These are phyloP conservation scores for Candida glucosophila DNA, from an alignment of 1,139 yeast species.

Conservation along the genomic window DNA sequence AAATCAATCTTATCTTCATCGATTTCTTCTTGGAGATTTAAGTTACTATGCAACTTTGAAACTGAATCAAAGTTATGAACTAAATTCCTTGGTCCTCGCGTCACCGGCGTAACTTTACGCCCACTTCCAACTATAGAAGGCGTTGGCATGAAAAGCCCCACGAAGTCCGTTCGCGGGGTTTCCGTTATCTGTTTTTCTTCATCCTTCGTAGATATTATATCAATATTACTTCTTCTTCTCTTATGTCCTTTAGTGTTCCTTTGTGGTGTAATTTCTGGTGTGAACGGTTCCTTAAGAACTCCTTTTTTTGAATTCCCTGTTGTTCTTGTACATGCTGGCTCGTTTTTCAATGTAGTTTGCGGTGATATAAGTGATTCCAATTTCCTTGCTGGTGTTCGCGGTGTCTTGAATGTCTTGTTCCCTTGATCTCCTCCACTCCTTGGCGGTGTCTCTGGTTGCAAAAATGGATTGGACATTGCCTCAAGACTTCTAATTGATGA, in stretches of 20 bases:
- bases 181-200: slow-evolving; percentile 1
- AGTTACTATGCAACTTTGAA: too few relatives aligned
- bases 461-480: slow-evolving; percentile 4
- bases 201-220: neutral
- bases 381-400: slow-evolving; percentile 5
- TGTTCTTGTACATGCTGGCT: too few relatives aligned
- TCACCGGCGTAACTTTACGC: slow-evolving; percentile 12
- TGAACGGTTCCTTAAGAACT: slow-evolving; percentile 2
- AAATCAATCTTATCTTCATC: slow-evolving; percentile 3
- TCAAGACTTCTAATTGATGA: neutral
- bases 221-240: slow-evolving; percentile 3
- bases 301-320: neutral
- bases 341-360: slow-evolving; percentile 1
- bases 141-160: slow-evolving; percentile 26
- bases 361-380: slow-evolving; percentile 1
- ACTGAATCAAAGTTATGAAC: too few relatives aligned
- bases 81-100: too few relatives aligned
- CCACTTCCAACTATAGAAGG: slow-evolving; percentile 37
- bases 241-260: slow-evolving; percentile 4
- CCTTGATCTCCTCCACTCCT: slow-evolving; percentile 4
- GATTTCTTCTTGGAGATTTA: too few relatives aligned
- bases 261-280: slow-evolving; percentile 7
- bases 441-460: slow-evolving; percentile 8
- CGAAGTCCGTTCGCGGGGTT: too few relatives aligned
- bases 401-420: slow-evolving; percentile 1